A percentile compares a stretch with the other conserved stretches of the same genome.
phyloP scores from a whole-genome alignment of 495 filamentous ascomycete genomes.

The Thermothielavioides terrestris region DNA sequence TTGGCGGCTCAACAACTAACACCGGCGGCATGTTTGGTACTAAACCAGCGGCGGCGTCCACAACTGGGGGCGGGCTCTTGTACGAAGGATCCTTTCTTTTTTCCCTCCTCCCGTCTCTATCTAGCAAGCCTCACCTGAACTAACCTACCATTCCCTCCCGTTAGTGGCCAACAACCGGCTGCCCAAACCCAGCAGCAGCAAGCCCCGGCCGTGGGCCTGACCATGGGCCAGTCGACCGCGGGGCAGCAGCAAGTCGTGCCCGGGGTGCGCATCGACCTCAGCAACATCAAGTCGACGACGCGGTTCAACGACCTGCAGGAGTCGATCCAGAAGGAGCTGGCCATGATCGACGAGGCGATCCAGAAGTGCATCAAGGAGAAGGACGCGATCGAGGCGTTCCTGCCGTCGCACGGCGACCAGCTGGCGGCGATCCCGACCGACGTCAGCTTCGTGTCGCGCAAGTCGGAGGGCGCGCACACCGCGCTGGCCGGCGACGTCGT shows the following conservation, averaged over 20 bases:
- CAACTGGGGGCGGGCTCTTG: constrained; percentile 39
- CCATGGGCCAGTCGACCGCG: constrained; percentile 33
- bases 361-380: constrained; percentile 54
- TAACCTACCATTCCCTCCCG: constrained; percentile 9
- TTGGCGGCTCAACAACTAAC: constrained; percentile 23
- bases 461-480: constrained; percentile 63
- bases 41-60: constrained; percentile 21
- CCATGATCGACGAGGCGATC: constrained; percentile 64
- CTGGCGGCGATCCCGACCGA: constrained; percentile 61
- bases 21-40: constrained; percentile 40
- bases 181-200: constrained; percentile 35
- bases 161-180: constrained; percentile 18
- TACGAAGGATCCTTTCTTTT: constrained; percentile 29
- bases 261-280: constrained; percentile 68
- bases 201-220: constrained; percentile 12
- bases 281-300: constrained; percentile 72
- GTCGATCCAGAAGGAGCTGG: constrained; percentile 68
- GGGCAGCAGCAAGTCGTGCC: constrained; percentile 47
- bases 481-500: constrained; percentile 64
- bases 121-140: neutral
- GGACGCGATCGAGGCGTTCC: constrained; percentile 49
- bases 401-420: constrained; percentile 56
- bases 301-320: constrained; percentile 83
- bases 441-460: constrained; percentile 62
- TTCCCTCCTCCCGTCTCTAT: neutral